Evolutionary conservation across 768 basidiomycete species (phyloP), one percentile per base, ranked within the genome.

Genomic region (Kwoniella dendrophila): DNA sequence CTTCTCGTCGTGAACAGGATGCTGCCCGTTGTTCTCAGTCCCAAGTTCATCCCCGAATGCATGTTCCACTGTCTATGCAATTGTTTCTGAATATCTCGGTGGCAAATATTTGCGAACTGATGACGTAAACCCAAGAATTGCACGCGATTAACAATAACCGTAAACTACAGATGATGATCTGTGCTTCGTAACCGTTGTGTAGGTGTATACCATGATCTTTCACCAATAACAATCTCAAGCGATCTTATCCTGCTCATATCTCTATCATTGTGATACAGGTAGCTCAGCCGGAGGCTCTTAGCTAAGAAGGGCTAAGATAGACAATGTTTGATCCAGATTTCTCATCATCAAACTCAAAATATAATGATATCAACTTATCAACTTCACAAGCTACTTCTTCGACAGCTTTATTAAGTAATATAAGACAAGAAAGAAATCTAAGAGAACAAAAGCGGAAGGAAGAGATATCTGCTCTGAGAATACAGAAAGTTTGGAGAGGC

Each of bases 401-500:
- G 0, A 57, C 65, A 3, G 60, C 68, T 10, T 60, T 76, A 16
- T 58, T 76, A 8, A 64, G 64, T 3, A 45, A 59, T 24, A 70
- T 76, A 18, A 57, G 75, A 47, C 69, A 68, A 2, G 72, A 78
- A 61, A 59, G 77, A 32, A 61, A 64, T 32, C 57, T 60, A 5
- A 29, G 77, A 43, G 77, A 78, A 63, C 56, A 67, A 14, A 33
- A 41, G 5, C n/a, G 69, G 11, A 52, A 36, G 40, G 55, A 75
- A 51, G 64, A 69, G 16, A 27, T 55, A n/a, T 65, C 70, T 4
- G 72, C 71, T 0, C 18, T 64, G 14, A 27, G 34, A 5, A 70
- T 78, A 20, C 77, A 78, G 59, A 61, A 60, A 29, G 49, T 67
- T 30, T 78, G 77, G 77, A 55, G 75, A 51, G 74, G 72, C 2